phyloP scores from a whole-genome alignment of 1,139 yeast species.

The Hemisphaericaspora lyxosophila region DNA sequence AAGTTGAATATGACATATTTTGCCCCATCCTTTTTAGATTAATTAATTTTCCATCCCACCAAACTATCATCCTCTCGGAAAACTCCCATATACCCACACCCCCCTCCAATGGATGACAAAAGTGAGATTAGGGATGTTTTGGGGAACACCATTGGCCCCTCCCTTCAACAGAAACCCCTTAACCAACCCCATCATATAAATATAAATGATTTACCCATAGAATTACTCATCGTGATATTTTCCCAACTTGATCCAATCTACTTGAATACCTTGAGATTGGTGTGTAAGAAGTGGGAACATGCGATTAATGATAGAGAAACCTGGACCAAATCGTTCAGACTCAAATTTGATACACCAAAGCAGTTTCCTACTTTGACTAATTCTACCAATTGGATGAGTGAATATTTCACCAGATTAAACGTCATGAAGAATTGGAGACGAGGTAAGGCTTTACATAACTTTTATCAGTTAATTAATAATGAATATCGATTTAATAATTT shows the following conservation, averaged over 20 bases:
- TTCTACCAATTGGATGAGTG: slow-evolving; percentile 54
- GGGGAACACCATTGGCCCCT: slow-evolving; percentile 18
- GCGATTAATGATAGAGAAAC: slow-evolving; percentile 57
- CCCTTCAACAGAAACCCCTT: background rate
- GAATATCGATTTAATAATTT: slow-evolving; percentile 28
- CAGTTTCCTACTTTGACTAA: slow-evolving; percentile 58
- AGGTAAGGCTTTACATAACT: slow-evolving; percentile 33
- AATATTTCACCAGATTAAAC: slow-evolving; percentile 49
- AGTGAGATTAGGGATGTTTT: slow-evolving; percentile 16
- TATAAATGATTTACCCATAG: slow-evolving; percentile 53
- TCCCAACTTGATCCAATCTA: slow-evolving; percentile 58
- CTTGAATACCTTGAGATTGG: slow-evolving; percentile 47
- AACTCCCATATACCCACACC: no score
- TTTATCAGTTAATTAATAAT: slow-evolving; percentile 31
- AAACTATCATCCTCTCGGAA: background rate
- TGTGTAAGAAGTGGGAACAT: slow-evolving; percentile 53
- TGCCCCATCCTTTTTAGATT: no score
- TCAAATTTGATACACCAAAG: slow-evolving; percentile 40
- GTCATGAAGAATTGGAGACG: slow-evolving; percentile 53
- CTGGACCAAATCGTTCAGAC: slow-evolving; percentile 59
- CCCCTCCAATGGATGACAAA: slow-evolving; percentile 4
- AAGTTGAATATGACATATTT: no score
- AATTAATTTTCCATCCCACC: no score
- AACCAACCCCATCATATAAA: slow-evolving; percentile 2
- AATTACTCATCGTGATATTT: slow-evolving; percentile 55